Conservation (phyloP, 2,329 filamentous ascomycete species). For the Alternaria sp. region DNA sequence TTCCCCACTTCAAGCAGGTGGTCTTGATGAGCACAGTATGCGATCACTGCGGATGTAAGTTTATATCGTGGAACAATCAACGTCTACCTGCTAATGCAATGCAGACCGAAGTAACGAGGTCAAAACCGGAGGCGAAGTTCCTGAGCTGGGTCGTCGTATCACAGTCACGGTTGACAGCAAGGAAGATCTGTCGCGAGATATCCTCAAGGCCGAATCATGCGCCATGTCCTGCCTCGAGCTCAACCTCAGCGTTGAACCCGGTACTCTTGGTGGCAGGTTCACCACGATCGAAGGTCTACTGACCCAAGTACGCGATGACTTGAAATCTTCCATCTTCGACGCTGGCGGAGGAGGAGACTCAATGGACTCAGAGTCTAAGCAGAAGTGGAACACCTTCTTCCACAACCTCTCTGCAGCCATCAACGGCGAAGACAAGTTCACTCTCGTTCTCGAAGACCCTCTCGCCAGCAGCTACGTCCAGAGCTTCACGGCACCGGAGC, state of each 20-base stretch:
- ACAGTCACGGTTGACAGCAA: slow-evolving; percentile 72
- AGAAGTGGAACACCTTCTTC: slow-evolving; percentile 84
- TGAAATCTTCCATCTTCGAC: slow-evolving; percentile 87
- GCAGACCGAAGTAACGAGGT: slow-evolving; percentile 88
- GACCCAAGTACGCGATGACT: slow-evolving; percentile 88
- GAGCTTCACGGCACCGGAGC: slow-evolving; percentile 77
- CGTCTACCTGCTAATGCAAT: slow-evolving; percentile 10
- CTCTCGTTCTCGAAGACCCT: slow-evolving; percentile 83
- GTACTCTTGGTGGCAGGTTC: slow-evolving; percentile 93
- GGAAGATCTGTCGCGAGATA: slow-evolving; percentile 85
- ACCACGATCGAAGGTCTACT: slow-evolving; percentile 95
- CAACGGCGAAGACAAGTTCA: slow-evolving; percentile 79
- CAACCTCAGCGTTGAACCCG: slow-evolving; percentile 84
- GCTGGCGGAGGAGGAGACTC: slow-evolving; percentile 80
- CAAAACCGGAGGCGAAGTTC: slow-evolving; percentile 94
- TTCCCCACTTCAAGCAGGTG: slow-evolving; percentile 97
- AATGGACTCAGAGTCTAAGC: slow-evolving; percentile 68
- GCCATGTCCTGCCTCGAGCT: slow-evolving; percentile 86
- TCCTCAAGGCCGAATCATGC: slow-evolving; percentile 95
- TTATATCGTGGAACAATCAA: neutral
- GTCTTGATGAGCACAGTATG: slow-evolving; percentile 95
- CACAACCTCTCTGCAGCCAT: slow-evolving; percentile 77
- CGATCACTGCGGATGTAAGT: slow-evolving; percentile 77
- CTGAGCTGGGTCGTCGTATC: slow-evolving; percentile 83
- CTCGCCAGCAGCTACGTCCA: slow-evolving; percentile 94